phyloP scores from a whole-genome alignment of 225 moss, liverwort and hornwort species.

The Antitrichia curtipendula region DNA sequence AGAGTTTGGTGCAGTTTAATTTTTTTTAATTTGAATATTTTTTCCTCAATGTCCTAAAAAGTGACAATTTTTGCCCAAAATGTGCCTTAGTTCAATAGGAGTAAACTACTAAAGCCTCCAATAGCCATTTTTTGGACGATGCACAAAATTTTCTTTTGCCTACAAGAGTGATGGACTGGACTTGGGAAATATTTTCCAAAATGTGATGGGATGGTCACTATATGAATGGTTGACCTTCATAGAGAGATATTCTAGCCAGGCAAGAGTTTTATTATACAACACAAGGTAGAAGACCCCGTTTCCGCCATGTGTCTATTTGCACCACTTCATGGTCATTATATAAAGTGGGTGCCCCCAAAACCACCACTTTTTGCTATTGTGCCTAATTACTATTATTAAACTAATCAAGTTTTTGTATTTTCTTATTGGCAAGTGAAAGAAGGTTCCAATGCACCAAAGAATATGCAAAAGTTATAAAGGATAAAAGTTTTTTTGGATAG shows the following conservation, averaged over 20 bases:
- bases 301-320: neutral
- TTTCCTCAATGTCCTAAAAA: neutral
- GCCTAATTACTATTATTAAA: too few relatives aligned
- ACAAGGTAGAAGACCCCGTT: neutral
- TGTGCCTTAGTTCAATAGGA: accelerated
- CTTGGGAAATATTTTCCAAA: neutral
- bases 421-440: too few relatives aligned
- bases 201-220: neutral
- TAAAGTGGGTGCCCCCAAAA: too few relatives aligned
- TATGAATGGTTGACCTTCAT: neutral
- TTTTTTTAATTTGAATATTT: too few relatives aligned
- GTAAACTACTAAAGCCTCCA: accelerated
- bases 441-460: too few relatives aligned
- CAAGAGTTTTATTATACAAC: neutral
- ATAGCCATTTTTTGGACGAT: neutral
- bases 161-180: neutral
- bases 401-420: too few relatives aligned
- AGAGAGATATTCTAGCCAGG: accelerated
- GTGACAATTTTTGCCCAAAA: neutral
- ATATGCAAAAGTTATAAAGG: too few relatives aligned
- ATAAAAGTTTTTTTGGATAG: too few relatives aligned
- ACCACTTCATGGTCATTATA: neutral
- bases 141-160: neutral
- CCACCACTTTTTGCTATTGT: too few relatives aligned
- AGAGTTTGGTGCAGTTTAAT: neutral